Evolutionary conservation across 805 yeast genomes (phyloP).

Genomic region (Metschnikowia reukaufii): DNA sequence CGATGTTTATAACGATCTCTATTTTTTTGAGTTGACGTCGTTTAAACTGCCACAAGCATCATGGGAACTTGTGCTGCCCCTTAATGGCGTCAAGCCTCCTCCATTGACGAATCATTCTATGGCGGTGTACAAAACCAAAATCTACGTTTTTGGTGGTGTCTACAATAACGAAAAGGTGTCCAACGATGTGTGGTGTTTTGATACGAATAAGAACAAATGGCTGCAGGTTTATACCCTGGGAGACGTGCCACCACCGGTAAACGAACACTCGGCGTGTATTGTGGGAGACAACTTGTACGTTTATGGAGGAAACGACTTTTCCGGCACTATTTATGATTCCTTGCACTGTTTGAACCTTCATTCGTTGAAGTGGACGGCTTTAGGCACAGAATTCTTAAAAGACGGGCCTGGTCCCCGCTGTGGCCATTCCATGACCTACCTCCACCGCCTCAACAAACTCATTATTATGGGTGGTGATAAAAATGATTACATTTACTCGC

Average conservation of each 20-base stretch:
- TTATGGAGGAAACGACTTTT: constrained; percentile 83
- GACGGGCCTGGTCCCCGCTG: constrained; percentile 79
- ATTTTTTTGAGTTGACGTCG: constrained; percentile 81
- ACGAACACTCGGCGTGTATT: constrained; percentile 85
- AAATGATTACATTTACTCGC: constrained; percentile 59
- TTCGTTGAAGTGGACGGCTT: constrained; percentile 69
- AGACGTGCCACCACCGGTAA: constrained; percentile 76
- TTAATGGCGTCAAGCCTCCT: constrained; percentile 57
- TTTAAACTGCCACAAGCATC: constrained; percentile 79
- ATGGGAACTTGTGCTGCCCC: constrained; percentile 74
- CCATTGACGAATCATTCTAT: constrained; percentile 90
- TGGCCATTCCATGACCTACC: constrained; percentile 84
- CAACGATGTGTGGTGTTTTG: constrained; percentile 78
- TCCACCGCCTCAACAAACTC: constrained; percentile 64
- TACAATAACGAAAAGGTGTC: constrained; percentile 67
- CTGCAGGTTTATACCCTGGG: constrained; percentile 68
- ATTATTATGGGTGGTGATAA: constrained; percentile 92
- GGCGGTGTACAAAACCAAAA: constrained; percentile 72
- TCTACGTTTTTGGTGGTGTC: constrained; percentile 88
- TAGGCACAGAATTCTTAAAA: constrained; percentile 36
- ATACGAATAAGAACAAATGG: constrained; percentile 72
- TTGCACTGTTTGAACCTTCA: constrained; percentile 76
- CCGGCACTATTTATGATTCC: constrained; percentile 65
- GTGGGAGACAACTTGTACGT: constrained; percentile 77
- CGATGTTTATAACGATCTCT: constrained; percentile 79